phyloP scores from a whole-genome alignment of 805 yeast genomes.

The Komagataella populi region DNA sequence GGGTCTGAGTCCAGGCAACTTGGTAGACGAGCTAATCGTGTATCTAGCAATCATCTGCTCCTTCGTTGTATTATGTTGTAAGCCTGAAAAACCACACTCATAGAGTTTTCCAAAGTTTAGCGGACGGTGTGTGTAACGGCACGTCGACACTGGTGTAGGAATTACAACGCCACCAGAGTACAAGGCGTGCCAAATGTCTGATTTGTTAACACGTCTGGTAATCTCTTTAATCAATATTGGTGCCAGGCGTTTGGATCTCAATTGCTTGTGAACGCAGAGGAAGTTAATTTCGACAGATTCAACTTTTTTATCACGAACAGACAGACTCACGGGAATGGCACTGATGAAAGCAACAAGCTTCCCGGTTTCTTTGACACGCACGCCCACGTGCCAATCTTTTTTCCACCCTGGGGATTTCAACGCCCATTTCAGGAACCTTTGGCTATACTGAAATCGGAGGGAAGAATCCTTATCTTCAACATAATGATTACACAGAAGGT shows the following conservation, averaged over 20 bases:
- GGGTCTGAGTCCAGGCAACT: slow-evolving; percentile 40
- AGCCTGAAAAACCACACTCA: slow-evolving; percentile 80
- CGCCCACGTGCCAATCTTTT: slow-evolving; percentile 86
- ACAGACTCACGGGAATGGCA: slow-evolving; percentile 69
- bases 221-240: slow-evolving; percentile 91
- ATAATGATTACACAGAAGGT: slow-evolving; percentile 74
- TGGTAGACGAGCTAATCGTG: slow-evolving; percentile 38
- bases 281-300: slow-evolving; percentile 84
- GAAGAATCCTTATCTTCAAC: slow-evolving; percentile 91
- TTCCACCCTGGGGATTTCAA: slow-evolving; percentile 88
- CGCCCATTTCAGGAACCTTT: slow-evolving; percentile 84
- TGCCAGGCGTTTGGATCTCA: slow-evolving; percentile 86
- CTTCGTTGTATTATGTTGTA: slow-evolving; percentile 60
- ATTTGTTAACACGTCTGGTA: slow-evolving; percentile 79
- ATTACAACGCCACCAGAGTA: slow-evolving; percentile 86
- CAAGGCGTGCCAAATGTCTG: slow-evolving; percentile 88
- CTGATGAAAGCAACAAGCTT: slow-evolving; percentile 86
- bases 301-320: slow-evolving; percentile 33
- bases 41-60: slow-evolving; percentile 52
- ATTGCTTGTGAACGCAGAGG: slow-evolving; percentile 85
- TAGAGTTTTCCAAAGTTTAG: slow-evolving; percentile 81
- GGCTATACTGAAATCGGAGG: slow-evolving; percentile 81
- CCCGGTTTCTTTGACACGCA: slow-evolving; percentile 63
- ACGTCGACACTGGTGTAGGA: slow-evolving; percentile 84
- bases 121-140: slow-evolving; percentile 90